Evolutionary conservation across 2,329 filamentous ascomycete genomes (phyloP).

Genomic region (Whalleya microplaca): DNA sequence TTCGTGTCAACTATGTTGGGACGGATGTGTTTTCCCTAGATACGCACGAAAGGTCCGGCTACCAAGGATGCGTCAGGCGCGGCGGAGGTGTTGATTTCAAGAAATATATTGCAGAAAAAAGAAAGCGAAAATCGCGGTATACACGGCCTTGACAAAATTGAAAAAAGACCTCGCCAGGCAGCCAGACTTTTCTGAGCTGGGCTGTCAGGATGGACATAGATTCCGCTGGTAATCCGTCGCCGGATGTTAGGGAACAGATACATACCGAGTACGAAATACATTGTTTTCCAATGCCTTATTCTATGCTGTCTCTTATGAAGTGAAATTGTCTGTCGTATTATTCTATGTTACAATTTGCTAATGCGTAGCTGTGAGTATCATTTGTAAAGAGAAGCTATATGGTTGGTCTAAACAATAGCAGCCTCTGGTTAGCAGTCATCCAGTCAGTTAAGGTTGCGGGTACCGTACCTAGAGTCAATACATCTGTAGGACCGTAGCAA

Average conservation of each 20-base stretch:
- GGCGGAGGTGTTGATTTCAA: slow-evolving; percentile 27
- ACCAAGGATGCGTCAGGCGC: slow-evolving; percentile 29
- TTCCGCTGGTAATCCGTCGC: slow-evolving; percentile 45
- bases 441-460: too few species aligned
- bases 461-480: too few species aligned
- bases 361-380: slow-evolving; percentile 1
- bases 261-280: slow-evolving; percentile 28
- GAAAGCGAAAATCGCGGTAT: slow-evolving; percentile 24
- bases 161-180: slow-evolving; percentile 29
- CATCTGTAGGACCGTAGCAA: too few species aligned
- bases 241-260: slow-evolving; percentile 41
- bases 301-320: background rate
- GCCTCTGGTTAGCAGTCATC: too few species aligned
- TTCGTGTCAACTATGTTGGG: slow-evolving; percentile 37
- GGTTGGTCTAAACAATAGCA: too few species aligned
- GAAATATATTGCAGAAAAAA: slow-evolving; percentile 17
- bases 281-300: slow-evolving; percentile 10
- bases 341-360: slow-evolving; percentile 5
- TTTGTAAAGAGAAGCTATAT: background rate
- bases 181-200: slow-evolving; percentile 25
- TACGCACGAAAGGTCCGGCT: slow-evolving; percentile 33
- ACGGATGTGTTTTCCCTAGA: slow-evolving; percentile 23
- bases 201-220: slow-evolving; percentile 45
- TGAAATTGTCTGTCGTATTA: too few species aligned
- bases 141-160: slow-evolving; percentile 30